phyloP scores from a whole-genome alignment of 1,284 basidiomycete genomes.

The Sanghuangporus weigelae region DNA sequence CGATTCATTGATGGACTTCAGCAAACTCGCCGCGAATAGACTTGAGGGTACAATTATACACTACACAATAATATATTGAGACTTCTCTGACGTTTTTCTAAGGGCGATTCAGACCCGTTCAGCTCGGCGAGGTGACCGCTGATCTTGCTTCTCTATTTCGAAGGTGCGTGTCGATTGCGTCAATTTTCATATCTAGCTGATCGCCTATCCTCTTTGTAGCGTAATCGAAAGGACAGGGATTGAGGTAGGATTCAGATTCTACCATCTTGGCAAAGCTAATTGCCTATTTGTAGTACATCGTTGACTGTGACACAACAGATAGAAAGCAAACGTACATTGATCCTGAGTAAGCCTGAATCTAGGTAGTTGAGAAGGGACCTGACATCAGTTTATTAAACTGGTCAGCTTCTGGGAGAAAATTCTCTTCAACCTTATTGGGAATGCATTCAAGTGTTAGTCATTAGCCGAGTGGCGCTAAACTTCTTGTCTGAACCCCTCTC shows the following conservation, averaged over 20 bases:
- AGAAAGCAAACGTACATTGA: constrained; percentile 24
- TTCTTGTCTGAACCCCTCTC: neutral
- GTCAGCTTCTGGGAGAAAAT: constrained; percentile 29
- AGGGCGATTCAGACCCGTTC: constrained; percentile 25
- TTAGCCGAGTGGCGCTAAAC: neutral
- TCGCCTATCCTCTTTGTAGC: constrained; percentile 9
- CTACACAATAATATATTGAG: neutral
- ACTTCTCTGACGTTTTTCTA: neutral
- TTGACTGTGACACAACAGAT: constrained; percentile 21
- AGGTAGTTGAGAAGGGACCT: neutral
- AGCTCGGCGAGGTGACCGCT: constrained; percentile 23
- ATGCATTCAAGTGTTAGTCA: constrained; percentile 29
- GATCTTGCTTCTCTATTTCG: constrained; percentile 29
- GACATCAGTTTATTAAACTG: neutral
- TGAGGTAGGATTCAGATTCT: constrained; percentile 17
- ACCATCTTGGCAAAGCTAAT: neutral
- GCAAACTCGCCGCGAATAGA: constrained; percentile 25
- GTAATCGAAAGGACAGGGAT: constrained; percentile 26
- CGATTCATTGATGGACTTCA: constrained; percentile 29
- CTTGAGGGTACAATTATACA: constrained; percentile 20
- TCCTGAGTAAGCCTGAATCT: constrained; percentile 20
- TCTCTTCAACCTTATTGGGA: constrained; percentile 29
- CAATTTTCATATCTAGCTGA: neutral
- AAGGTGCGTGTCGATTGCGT: constrained; percentile 1
- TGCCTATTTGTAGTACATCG: constrained; percentile 18